phyloP scores from a whole-genome alignment of 2,329 filamentous ascomycete genomes.

The Neonectria magnoliae region DNA sequence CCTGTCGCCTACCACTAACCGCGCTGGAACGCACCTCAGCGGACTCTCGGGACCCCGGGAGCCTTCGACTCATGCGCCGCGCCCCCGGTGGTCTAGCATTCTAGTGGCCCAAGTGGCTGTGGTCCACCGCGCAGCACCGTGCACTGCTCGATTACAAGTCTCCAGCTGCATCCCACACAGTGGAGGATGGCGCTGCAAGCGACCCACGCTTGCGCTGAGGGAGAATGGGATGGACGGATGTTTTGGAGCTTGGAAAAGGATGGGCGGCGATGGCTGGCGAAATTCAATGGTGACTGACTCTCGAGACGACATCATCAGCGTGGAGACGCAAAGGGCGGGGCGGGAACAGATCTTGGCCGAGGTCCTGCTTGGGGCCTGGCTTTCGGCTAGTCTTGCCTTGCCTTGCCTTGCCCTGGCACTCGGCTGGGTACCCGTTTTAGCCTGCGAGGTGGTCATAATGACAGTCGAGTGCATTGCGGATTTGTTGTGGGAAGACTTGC shows the following conservation, averaged over 20 bases:
- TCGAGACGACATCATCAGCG: background rate
- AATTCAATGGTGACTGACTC: no score
- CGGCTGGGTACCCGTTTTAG: background rate
- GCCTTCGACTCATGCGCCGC: background rate
- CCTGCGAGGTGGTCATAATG: background rate
- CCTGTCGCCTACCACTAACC: slow-evolving; percentile 28
- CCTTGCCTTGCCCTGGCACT: background rate
- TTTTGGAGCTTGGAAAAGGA: background rate
- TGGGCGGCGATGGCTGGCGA: background rate
- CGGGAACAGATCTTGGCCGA: background rate
- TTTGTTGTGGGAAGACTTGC: background rate
- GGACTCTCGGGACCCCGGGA: background rate
- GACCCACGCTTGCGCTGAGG: background rate
- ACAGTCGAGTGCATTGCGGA: slow-evolving; percentile 1
- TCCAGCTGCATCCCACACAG: background rate
- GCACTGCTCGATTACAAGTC: background rate
- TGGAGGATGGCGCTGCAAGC: background rate
- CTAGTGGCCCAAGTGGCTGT: background rate
- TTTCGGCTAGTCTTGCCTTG: background rate
- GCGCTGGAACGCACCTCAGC: slow-evolving; percentile 28
- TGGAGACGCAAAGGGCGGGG: background rate
- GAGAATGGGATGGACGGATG: background rate
- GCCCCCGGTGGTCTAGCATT: background rate
- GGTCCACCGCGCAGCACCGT: background rate
- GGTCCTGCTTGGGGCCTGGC: background rate